A percentile compares a stretch with the other conserved stretches of the same genome.
Conservation (phyloP, 2,329 filamentous ascomycete genomes). For the Alternaria sp. region DNA sequence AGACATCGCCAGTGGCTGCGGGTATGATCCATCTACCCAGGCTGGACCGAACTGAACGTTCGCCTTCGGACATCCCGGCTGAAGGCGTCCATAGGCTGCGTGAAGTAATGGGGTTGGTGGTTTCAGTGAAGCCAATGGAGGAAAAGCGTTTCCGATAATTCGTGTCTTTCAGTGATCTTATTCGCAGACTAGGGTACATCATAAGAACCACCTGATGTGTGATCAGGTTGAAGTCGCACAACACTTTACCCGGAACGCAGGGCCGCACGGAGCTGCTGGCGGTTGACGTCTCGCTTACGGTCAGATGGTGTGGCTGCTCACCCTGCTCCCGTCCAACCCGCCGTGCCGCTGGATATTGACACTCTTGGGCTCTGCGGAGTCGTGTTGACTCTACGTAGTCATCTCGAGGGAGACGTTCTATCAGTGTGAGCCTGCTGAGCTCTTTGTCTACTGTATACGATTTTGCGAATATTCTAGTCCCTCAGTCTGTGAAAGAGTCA, state of each 20-base stretch:
- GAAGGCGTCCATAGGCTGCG: constrained; percentile 21
- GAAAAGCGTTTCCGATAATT: constrained; percentile 21
- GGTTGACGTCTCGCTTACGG: constrained; percentile 29
- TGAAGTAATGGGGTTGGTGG: constrained; percentile 29
- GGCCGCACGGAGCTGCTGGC: constrained; percentile 35
- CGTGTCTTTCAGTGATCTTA: constrained; percentile 12
- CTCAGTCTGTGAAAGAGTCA: background rate
- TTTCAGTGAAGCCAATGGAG: constrained; percentile 30
- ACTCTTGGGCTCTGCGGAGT: constrained; percentile 9
- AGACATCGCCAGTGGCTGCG: constrained; percentile 22
- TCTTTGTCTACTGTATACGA: background rate
- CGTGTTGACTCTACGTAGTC: background rate
- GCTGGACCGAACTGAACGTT: constrained; percentile 20
- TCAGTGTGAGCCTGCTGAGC: background rate
- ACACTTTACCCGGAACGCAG: constrained; percentile 43
- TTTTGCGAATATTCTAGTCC: background rate
- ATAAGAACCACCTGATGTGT: constrained; percentile 19
- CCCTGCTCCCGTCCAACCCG: constrained; percentile 13
- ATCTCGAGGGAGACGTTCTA: background rate
- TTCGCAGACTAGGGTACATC: constrained; percentile 22
- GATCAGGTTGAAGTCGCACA: constrained; percentile 23
- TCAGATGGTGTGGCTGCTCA: constrained; percentile 22
- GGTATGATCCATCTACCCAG: constrained; percentile 17
- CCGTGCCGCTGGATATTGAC: constrained; percentile 1
- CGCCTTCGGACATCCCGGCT: constrained; percentile 17